phyloP scores from a whole-genome alignment of 2,329 filamentous ascomycete species.

The Botrytis porri region DNA sequence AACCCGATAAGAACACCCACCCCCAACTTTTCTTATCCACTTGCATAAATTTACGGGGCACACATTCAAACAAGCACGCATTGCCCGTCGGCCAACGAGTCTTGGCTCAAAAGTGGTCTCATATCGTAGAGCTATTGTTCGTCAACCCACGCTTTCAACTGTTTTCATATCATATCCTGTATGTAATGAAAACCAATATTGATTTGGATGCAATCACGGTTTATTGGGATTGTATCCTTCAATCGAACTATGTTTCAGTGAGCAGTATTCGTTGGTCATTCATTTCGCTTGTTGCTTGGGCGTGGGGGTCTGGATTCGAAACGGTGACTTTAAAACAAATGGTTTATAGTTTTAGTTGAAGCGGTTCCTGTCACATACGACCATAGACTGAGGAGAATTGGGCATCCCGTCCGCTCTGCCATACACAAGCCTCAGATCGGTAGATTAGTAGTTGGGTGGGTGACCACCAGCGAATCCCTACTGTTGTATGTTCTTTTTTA shows the following conservation, averaged over 20 bases:
- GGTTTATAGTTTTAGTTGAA: fast-evolving
- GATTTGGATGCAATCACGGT: neutral
- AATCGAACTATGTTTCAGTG: neutral
- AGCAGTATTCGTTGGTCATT: neutral
- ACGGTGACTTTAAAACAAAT: fast-evolving
- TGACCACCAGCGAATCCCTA: conserved; percentile 23
- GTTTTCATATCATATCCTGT: neutral
- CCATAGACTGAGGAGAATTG: conserved; percentile 6
- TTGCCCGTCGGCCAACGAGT: conserved; percentile 10
- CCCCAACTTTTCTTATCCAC: conserved; percentile 4
- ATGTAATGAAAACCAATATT: neutral
- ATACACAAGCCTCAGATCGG: conserved; percentile 23
- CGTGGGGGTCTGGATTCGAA: neutral
- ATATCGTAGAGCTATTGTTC: neutral
- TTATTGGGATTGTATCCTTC: neutral
- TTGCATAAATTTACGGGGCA: neutral
- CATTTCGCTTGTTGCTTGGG: neutral
- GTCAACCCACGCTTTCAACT: neutral
- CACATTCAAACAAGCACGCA: neutral
- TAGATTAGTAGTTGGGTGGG: conserved; percentile 23
- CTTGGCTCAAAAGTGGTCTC: neutral
- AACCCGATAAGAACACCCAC: neutral
- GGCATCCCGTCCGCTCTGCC: conserved; percentile 24
- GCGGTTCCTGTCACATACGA: fast-evolving
- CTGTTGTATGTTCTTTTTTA: conserved; percentile 12